Evolutionary conservation across 331 rosid genomes (phyloP), one percentile per base, ranked within the genome.

Genomic region (Acacia concinna): DNA sequence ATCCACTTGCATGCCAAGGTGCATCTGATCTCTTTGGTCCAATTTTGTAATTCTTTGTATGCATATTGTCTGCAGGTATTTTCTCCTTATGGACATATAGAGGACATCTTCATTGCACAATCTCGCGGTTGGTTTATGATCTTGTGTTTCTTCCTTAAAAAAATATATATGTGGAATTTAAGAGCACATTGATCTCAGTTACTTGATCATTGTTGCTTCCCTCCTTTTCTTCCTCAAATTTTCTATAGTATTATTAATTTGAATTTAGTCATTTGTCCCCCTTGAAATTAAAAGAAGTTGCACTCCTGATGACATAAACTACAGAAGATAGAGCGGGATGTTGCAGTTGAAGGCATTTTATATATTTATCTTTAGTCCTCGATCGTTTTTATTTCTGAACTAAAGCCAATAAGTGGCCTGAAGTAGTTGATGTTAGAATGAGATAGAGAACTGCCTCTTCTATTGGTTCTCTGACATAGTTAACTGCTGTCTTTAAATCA

Each of bases 31-130:
- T 79, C 62, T 70, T 77, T 37, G 73, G 63, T 62, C 68, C 59
- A 63, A 38, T 68, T 34, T 40, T 60, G 49, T 68, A 65, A 73
- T 78, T 81, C 77, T 83, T 47, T 54, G 41, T 41, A 35, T 83
- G 78, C 71, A 67, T 81, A n/a, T 69, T 84, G 74, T 80, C 72
- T 74, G 49, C 91, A 95, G 98, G 88, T 95, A 85, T 94, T 94
- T 90, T 91, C 96, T 27, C 84, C 93, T 68, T 91, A 85, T 78
- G 97, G 97, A 68, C 70, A 78, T 79, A 51, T 95, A 59, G 93
- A 91, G 82, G 96, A 95, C 78, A 73, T 95, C 84, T 86, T 75
- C 90, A 75, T 92, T 68, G 73, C 81, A 74, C 87, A 63, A 59
- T 84, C 30, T 82, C 97, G 92, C 17, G 97, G 97, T 95, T 78